Percentiles rank a stretch among this genome's conserved stretches.
phyloP scores from a whole-genome alignment of 2,329 filamentous ascomycete species.

The Polytolypa hystricis region DNA sequence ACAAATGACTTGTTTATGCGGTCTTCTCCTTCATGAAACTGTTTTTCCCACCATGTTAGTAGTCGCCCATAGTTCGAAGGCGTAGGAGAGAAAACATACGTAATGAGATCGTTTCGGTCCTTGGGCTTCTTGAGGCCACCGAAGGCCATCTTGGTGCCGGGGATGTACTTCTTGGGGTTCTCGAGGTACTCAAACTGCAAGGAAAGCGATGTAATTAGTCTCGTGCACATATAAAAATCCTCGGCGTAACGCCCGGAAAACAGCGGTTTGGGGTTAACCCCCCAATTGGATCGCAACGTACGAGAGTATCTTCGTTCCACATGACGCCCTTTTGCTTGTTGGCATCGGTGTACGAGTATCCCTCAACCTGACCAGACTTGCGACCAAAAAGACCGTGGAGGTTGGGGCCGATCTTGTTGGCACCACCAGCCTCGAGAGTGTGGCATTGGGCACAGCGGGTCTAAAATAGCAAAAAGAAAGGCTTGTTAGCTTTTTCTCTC shows the following conservation, averaged over 20 bases:
- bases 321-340: constrained; percentile 94
- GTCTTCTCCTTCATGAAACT: too few relatives aligned
- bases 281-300: constrained; percentile 36
- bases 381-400: constrained; percentile 97
- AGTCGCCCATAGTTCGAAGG: too few relatives aligned
- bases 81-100: constrained; percentile 53
- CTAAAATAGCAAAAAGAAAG: constrained; percentile 52
- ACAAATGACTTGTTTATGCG: too few relatives aligned
- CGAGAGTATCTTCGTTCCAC: constrained; percentile 79
- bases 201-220: constrained; percentile 11
- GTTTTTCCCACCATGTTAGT: too few relatives aligned
- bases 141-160: constrained; percentile 99
- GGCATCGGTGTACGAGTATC: constrained; percentile 97
- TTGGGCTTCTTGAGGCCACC: constrained; percentile 99
- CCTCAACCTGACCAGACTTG: constrained; percentile 80
- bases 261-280: background rate
- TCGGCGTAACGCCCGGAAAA: too few relatives aligned
- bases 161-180: constrained; percentile 99
- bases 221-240: too few relatives aligned
- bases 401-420: constrained; percentile 97
- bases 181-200: constrained; percentile 89
- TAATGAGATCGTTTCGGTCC: constrained; percentile 98
- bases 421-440: constrained; percentile 78
- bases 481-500: constrained; percentile 21
- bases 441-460: constrained; percentile 98